Evolutionary conservation across 2,329 filamentous ascomycete genomes (phyloP).

Genomic region (Chrysoporthe austroafricana): DNA sequence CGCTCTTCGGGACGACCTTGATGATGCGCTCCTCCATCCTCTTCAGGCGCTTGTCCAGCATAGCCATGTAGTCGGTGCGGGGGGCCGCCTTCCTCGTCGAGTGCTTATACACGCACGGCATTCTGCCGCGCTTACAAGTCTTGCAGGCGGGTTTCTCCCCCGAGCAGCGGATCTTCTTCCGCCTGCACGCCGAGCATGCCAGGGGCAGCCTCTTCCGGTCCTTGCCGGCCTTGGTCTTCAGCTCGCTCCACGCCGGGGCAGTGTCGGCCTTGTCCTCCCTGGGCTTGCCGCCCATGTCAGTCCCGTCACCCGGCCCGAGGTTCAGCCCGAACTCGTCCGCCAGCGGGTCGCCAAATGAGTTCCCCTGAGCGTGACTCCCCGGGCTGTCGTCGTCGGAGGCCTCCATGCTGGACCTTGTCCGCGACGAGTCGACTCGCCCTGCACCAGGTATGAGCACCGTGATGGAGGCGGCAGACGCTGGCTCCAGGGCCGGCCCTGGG

Average conservation of each 20-base stretch:
- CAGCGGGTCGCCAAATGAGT: conserved; percentile 55
- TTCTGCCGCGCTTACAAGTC: conserved; percentile 88
- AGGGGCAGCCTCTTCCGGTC: conserved; percentile 90
- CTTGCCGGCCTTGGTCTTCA: conserved; percentile 92
- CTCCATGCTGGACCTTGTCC: conserved; percentile 39
- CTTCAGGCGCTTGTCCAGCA: conserved; percentile 94
- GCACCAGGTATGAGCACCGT: conserved; percentile 42
- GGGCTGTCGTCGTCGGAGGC: conserved; percentile 51
- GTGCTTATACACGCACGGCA: conserved; percentile 97
- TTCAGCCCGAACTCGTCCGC: conserved; percentile 63
- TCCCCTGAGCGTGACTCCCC: conserved; percentile 47
- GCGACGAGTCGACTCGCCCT: conserved; percentile 32
- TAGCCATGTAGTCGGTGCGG: conserved; percentile 97
- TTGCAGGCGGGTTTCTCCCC: conserved; percentile 98
- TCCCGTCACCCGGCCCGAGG: conserved; percentile 52
- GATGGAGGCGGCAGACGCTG: conserved; percentile 41
- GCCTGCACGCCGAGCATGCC: conserved; percentile 91
- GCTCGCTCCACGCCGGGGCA: conserved; percentile 74
- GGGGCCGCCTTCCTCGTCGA: conserved; percentile 93
- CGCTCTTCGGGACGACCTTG: conserved; percentile 88
- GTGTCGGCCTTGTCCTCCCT: conserved; percentile 64
- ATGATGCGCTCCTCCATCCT: conserved; percentile 98
- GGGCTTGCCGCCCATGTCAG: conserved; percentile 55
- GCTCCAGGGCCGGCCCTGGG: conserved; percentile 43
- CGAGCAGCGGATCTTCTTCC: conserved; percentile 98